Evolutionary conservation across 2,329 filamentous ascomycete species (phyloP).

Genomic region (Thielaviopsis euricoi): DNA sequence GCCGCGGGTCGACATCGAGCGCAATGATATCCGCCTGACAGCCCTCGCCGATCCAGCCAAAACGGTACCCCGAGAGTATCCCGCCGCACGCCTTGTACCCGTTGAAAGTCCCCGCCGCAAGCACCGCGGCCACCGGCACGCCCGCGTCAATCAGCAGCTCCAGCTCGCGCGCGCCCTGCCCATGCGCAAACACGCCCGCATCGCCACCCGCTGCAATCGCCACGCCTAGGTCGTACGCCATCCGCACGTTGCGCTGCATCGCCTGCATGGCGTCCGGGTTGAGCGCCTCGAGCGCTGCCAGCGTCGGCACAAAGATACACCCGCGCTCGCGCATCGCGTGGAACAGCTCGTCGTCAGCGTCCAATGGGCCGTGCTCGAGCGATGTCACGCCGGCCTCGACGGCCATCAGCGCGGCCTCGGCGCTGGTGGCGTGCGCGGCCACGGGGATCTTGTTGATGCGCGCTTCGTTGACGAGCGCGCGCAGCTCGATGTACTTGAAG

Average conservation of each 20-base stretch:
- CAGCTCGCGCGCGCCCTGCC: slow-evolving; percentile 34
- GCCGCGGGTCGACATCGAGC: slow-evolving; percentile 26
- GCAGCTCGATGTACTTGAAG: slow-evolving; percentile 33
- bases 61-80: slow-evolving; percentile 31
- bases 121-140: slow-evolving; percentile 30
- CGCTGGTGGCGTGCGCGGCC: slow-evolving; percentile 25
- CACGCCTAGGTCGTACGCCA: slow-evolving; percentile 29
- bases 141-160: slow-evolving; percentile 37
- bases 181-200: slow-evolving; percentile 36
- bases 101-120: slow-evolving; percentile 32
- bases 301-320: slow-evolving; percentile 35
- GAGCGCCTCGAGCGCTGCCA: slow-evolving; percentile 26
- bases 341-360: slow-evolving; percentile 24
- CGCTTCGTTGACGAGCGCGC: slow-evolving; percentile 31
- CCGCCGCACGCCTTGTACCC: slow-evolving; percentile 40
- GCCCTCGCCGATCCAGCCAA: slow-evolving; percentile 34
- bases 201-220: slow-evolving; percentile 36
- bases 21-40: slow-evolving; percentile 35
- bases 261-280: slow-evolving; percentile 16
- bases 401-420: slow-evolving; percentile 28
- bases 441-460: slow-evolving; percentile 24
- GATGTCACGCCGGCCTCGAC: slow-evolving; percentile 28
- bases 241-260: slow-evolving; percentile 24
- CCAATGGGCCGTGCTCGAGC: slow-evolving; percentile 28
- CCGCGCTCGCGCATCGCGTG: slow-evolving; percentile 26